Conservation (phyloP, 345 rosid species). For the Raphanus raphanistrum region DNA sequence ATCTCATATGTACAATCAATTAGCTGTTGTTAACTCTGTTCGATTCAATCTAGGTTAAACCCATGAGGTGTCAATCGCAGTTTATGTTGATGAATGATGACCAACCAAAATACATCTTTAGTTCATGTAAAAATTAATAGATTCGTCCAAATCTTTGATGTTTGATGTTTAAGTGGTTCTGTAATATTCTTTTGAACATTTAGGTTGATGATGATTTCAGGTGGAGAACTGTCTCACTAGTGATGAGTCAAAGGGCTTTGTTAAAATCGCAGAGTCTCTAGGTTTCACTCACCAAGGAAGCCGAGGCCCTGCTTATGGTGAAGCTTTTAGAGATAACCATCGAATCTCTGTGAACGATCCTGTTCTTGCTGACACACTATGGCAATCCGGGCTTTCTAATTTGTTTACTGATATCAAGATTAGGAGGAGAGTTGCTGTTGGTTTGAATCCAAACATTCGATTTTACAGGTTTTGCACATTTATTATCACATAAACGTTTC, state of each 20-base stretch:
- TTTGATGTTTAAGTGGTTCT: neutral
- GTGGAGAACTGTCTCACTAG: constrained; percentile 66
- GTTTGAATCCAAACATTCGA: constrained; percentile 87
- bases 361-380: constrained; percentile 57
- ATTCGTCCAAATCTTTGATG: neutral
- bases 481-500: neutral
- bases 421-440: constrained; percentile 73
- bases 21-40: neutral
- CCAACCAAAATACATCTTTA: neutral
- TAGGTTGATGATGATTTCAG: constrained; percentile 41
- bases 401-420: constrained; percentile 73
- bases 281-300: constrained; percentile 92
- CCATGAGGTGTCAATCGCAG: neutral
- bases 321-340: constrained; percentile 89
- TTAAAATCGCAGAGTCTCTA: constrained; percentile 65
- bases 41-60: neutral
- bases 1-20: neutral
- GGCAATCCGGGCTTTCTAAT: constrained; percentile 71
- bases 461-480: constrained; percentile 63
- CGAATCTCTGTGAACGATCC: constrained; percentile 73
- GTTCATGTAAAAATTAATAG: neutral
- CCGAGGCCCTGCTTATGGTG: constrained; percentile 87
- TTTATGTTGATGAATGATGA: neutral
- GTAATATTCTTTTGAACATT: neutral
- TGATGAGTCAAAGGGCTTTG: constrained; percentile 67